A percentile compares a stretch with the other conserved stretches of the same genome.
phyloP scores from a whole-genome alignment of 1,284 basidiomycete genomes.

The Apiotrichum sp. region DNA sequence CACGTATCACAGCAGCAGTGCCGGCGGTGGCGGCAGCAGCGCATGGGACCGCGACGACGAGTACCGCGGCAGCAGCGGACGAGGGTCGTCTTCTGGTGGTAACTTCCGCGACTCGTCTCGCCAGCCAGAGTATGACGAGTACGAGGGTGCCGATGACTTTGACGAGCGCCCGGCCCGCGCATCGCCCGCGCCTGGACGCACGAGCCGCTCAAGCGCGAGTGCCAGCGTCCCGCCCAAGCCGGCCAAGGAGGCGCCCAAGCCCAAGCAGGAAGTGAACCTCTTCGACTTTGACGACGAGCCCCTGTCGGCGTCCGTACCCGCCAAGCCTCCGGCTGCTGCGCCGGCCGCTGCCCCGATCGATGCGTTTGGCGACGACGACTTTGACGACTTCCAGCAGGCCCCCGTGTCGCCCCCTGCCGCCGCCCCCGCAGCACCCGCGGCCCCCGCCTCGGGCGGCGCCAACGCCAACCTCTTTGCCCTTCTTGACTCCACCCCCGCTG shows the following conservation, averaged over 20 bases:
- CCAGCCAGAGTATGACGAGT: slow-evolving; percentile 62
- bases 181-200: slow-evolving; percentile 3
- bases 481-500: slow-evolving; percentile 33
- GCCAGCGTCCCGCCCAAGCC: slow-evolving; percentile 31
- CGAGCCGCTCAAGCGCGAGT: not conserved
- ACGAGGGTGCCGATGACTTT: slow-evolving; percentile 95
- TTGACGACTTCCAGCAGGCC: slow-evolving; percentile 83
- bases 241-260: slow-evolving; percentile 45
- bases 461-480: slow-evolving; percentile 52
- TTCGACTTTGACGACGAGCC: slow-evolving; percentile 70
- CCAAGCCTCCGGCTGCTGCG: slow-evolving; percentile 17
- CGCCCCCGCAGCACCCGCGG: slow-evolving; percentile 22
- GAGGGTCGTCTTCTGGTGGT: not conserved
- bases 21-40: slow-evolving; percentile 49
- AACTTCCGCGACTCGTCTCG: slow-evolving; percentile 6
- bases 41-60: slow-evolving; percentile 24
- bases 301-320: slow-evolving; percentile 20
- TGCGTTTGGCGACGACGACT: slow-evolving; percentile 58
- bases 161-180: slow-evolving; percentile 47
- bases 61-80: slow-evolving; percentile 8
- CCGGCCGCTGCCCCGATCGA: slow-evolving; percentile 20
- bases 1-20: slow-evolving; percentile 50
- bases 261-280: slow-evolving; percentile 57
- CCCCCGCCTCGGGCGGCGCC: slow-evolving; percentile 13
- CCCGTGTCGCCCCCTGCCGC: slow-evolving; percentile 51